Conservation (phyloP, 2,329 filamentous ascomycete genomes). For the Apiospora rasikravindrae region DNA sequence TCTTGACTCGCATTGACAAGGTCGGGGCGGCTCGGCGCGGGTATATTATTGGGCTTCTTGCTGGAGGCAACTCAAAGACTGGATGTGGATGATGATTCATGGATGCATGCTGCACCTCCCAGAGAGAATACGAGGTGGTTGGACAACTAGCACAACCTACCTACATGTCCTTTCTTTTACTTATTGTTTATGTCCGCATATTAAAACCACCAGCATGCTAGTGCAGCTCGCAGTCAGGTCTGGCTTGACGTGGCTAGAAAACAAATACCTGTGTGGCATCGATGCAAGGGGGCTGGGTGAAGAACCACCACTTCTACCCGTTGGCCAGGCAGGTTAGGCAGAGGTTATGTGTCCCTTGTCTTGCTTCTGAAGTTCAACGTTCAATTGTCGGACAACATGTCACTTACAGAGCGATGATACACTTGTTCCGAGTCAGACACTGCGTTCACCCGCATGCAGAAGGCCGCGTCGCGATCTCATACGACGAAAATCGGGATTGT, state of each 20-base stretch:
- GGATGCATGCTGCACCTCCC: neutral
- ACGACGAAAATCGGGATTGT: neutral
- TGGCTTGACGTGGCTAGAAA: neutral
- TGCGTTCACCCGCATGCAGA: neutral
- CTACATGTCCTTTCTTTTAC: neutral
- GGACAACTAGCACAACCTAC: neutral
- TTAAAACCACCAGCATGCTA: neutral
- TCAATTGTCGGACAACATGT: neutral
- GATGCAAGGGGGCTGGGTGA: neutral
- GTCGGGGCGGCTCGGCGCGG: neutral
- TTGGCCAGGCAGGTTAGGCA: neutral
- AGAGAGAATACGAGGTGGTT: neutral
- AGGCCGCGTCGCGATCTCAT: neutral
- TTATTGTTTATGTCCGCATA: neutral
- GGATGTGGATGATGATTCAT: conserved; percentile 1
- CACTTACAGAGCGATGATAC: neutral
- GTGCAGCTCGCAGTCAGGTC: neutral
- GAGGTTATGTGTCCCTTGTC: neutral
- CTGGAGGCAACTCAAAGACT: neutral
- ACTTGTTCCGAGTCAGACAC: conserved; percentile 1
- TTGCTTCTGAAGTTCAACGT: neutral
- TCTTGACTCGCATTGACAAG: conserved; percentile 4
- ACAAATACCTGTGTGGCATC: neutral
- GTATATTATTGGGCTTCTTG: neutral
- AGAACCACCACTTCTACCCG: neutral